phyloP scores from a whole-genome alignment of 2,329 filamentous ascomycete genomes.

The Paecilomyces dactylethromorphus region DNA sequence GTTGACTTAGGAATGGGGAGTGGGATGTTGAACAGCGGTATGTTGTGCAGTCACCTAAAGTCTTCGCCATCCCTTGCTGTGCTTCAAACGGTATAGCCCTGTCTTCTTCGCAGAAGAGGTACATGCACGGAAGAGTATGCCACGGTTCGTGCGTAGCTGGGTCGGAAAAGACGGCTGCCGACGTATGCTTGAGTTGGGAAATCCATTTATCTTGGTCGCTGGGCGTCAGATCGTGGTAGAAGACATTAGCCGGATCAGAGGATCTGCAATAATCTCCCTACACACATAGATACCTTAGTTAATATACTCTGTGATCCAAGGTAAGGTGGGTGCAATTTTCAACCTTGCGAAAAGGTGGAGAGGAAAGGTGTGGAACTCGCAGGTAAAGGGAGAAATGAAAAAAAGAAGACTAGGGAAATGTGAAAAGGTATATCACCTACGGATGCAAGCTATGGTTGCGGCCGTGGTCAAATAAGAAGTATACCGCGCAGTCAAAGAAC shows the following conservation, averaged over 20 bases:
- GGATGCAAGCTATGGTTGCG: too few species aligned
- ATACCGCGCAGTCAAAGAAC: not conserved
- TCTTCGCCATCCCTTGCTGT: slow-evolving; percentile 25
- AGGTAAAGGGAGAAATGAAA: not conserved
- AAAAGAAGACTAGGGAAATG: not conserved
- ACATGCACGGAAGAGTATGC: slow-evolving; percentile 25
- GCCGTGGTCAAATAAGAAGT: not conserved
- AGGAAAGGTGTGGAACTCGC: not conserved
- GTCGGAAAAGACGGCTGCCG: slow-evolving; percentile 16
- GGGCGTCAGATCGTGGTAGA: slow-evolving; percentile 24
- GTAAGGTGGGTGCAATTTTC: too few species aligned
- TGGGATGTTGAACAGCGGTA: slow-evolving; percentile 29
- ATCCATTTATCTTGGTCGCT: slow-evolving; percentile 16
- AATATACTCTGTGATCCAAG: not conserved
- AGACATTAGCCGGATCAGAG: slow-evolving; percentile 10
- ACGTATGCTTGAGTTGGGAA: slow-evolving; percentile 16
- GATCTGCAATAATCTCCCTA: slow-evolving; percentile 7
- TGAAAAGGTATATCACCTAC: too few species aligned
- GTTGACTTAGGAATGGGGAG: slow-evolving; percentile 34
- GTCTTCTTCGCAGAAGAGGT: slow-evolving; percentile 31
- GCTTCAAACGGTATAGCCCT: slow-evolving; percentile 17
- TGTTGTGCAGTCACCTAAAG: slow-evolving; percentile 20
- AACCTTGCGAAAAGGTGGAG: too few species aligned
- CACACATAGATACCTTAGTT: slow-evolving; percentile 2
- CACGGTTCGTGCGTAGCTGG: slow-evolving; percentile 22